Conservation (phyloP, 345 rosid species). For the Acer campestre region DNA sequence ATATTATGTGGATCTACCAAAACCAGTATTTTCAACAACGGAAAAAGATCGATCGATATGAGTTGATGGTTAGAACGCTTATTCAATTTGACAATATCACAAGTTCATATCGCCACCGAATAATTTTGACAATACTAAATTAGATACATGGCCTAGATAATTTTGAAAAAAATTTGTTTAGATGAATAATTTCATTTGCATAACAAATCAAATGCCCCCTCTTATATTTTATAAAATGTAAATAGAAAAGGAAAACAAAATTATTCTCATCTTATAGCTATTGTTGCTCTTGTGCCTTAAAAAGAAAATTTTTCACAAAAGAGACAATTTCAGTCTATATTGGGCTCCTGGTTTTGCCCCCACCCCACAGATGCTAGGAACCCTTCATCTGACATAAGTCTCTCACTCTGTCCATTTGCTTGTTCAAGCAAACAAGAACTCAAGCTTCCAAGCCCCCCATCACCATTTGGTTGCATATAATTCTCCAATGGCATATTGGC, state of each 20-base stretch:
- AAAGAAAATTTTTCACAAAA: not conserved
- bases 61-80: too few relatives aligned
- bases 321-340: slow-evolving; percentile 11
- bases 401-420: slow-evolving; percentile 28
- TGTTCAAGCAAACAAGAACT: slow-evolving; percentile 26
- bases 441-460: slow-evolving; percentile 14
- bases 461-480: slow-evolving; percentile 28
- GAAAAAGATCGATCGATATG: too few relatives aligned
- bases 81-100: too few relatives aligned
- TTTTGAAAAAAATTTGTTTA: too few relatives aligned
- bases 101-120: too few relatives aligned
- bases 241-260: not conserved
- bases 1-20: too few relatives aligned
- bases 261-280: not conserved
- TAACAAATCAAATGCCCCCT: not conserved
- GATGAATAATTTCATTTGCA: too few relatives aligned
- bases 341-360: slow-evolving; percentile 20
- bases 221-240: not conserved
- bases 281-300: not conserved
- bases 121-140: too few relatives aligned
- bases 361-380: slow-evolving; percentile 40
- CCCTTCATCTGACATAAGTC: slow-evolving; percentile 42
- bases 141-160: too few relatives aligned
- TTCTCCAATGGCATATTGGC: slow-evolving; percentile 21
- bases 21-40: too few relatives aligned